Evolutionary conservation across 768 basidiomycete genomes (phyloP), one percentile per base, ranked within the genome.

Genomic region (Favolaschia claudopus): DNA sequence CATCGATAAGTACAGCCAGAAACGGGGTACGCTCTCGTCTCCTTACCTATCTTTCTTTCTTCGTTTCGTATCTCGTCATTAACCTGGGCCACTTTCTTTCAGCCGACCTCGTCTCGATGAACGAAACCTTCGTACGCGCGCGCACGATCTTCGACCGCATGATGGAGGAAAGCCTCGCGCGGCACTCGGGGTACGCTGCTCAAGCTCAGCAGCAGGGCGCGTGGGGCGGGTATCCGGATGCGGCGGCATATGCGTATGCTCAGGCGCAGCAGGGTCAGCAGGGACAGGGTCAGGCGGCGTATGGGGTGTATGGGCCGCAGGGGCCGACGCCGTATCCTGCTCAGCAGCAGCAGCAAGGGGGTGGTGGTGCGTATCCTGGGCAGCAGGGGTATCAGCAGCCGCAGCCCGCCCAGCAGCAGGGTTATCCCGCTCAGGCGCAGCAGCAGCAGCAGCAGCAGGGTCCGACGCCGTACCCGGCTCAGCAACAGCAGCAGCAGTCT

Each of bases 1-100:
- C 51, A 97, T 98, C 62, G 95, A 97, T 72, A 97, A 95, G 78
- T 98, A 98, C 70, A 95, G 91, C 66, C 95, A 96, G 79, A 97
- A 98, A 77, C 82, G 95, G 75, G 83, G 83, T 71, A 19, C 27
- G 58, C 52, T 34, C 32, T 53, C 45, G 47, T 47, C 7, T 55
- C 17, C 10, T 7, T 44, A 20, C 25, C 34, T 31, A 8, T 45
- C 28, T 20, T 17, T 19, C 17, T 0, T 22, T 32, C 31, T 15
- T 37, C 27, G 15, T 62, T 45, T 20, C 13, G 19, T 25, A 25
- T 27, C 43, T 4, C 7, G 15, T 31, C 31, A 82, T 85, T 51
- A 50, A 74, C 28, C 39, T 17, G 34, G 46, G n/a, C 1, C 39
- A 22, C 36, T 28, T 17, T 46, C 20, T 14, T 52, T 14, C 65